Conservation (phyloP, 2,329 filamentous ascomycete species). For the Botrytis medusae region DNA sequence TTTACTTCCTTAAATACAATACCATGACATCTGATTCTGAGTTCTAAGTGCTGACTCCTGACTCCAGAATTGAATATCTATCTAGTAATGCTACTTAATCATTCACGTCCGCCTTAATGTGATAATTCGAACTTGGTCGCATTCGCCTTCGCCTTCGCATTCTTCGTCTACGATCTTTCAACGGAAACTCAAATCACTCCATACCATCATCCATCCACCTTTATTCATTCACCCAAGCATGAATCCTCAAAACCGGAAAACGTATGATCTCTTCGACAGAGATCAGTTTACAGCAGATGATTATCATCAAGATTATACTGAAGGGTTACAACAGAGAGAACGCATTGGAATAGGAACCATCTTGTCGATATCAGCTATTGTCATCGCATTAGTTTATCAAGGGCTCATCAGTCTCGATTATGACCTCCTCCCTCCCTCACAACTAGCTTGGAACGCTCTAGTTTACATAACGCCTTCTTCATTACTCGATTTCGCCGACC, state of each 20-base stretch:
- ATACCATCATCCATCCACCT: not conserved
- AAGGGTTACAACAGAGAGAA: constrained; percentile 24
- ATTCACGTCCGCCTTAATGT: constrained; percentile 14
- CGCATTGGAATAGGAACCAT: constrained; percentile 25
- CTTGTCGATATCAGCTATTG: constrained; percentile 33
- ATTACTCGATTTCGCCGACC: constrained; percentile 57
- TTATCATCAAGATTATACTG: constrained; percentile 41
- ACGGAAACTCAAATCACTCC: not conserved
- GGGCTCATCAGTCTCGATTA: constrained; percentile 37
- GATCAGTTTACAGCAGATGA: constrained; percentile 31
- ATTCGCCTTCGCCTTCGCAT: not conserved
- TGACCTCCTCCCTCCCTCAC: constrained; percentile 44
- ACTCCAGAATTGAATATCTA: not conserved
- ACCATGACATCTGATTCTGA: not conserved
- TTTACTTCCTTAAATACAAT: not conserved
- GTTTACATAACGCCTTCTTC: constrained; percentile 57
- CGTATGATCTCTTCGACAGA: constrained; percentile 36
- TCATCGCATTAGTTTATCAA: constrained; percentile 36
- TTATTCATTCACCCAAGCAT: constrained; percentile 37
- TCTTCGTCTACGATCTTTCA: not conserved
- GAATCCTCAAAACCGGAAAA: constrained; percentile 31
- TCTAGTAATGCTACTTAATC: constrained; percentile 11
- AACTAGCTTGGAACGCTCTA: constrained; percentile 60
- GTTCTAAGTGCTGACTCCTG: not conserved
- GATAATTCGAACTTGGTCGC: not conserved